Conservation (phyloP, 2,329 filamentous ascomycete genomes). For the Hortaea werneckii region DNA sequence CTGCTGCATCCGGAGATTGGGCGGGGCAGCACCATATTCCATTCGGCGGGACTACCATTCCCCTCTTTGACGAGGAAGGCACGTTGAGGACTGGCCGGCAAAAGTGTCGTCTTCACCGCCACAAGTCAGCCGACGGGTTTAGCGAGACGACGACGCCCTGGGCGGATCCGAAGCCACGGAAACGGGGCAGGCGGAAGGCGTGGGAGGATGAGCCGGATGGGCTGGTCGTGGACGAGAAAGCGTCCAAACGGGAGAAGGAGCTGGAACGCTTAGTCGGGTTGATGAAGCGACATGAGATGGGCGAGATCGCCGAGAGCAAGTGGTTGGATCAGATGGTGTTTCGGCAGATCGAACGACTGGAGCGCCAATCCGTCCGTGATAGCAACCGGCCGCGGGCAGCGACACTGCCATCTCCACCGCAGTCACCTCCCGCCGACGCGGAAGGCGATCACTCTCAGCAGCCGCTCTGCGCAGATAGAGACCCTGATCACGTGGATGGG, state of each 20-base stretch:
- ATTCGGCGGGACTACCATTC: constrained; percentile 86
- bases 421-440: not conserved
- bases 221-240: constrained; percentile 37
- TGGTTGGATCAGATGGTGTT: constrained; percentile 96
- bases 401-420: not conserved
- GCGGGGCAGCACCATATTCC: constrained; percentile 66
- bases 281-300: constrained; percentile 97
- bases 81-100: constrained; percentile 85
- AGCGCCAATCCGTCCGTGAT: constrained; percentile 31
- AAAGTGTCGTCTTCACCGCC: constrained; percentile 76
- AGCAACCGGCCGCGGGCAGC: constrained; percentile 15
- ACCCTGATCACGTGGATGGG: constrained; percentile 42
- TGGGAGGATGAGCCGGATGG: constrained; percentile 46
- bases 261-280: constrained; percentile 79
- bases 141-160: constrained; percentile 72
- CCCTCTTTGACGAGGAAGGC: constrained; percentile 86
- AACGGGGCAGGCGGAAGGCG: constrained; percentile 34
- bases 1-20: constrained; percentile 54
- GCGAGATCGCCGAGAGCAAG: constrained; percentile 81
- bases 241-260: constrained; percentile 47
- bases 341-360: constrained; percentile 67
- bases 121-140: constrained; percentile 75
- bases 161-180: constrained; percentile 40
- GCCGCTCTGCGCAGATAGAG: constrained; percentile 26
- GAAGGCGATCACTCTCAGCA: constrained; percentile 1